Evolutionary conservation across 805 yeast genomes (phyloP).

Genomic region (Jamesozyma lodderae): DNA sequence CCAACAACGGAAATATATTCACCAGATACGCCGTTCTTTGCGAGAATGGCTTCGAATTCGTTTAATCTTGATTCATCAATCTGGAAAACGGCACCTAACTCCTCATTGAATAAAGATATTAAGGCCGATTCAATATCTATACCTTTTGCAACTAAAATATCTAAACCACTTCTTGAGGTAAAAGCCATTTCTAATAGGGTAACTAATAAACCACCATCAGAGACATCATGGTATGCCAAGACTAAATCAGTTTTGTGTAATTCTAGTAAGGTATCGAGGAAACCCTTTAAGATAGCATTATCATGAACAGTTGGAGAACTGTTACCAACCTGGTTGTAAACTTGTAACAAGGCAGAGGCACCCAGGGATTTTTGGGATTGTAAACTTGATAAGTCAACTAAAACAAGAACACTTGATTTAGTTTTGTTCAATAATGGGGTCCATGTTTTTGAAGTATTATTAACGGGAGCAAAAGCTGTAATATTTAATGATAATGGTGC

Average conservation of each 20-base stretch:
- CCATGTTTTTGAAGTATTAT: slow-evolving; percentile 84
- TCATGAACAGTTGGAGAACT: slow-evolving; percentile 76
- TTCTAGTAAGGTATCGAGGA: slow-evolving; percentile 58
- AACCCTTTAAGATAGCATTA: slow-evolving; percentile 50
- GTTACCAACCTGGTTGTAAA: slow-evolving; percentile 79
- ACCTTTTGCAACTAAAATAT: no score
- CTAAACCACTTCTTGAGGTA: slow-evolving; percentile 83
- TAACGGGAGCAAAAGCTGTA: slow-evolving; percentile 87
- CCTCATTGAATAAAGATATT: slow-evolving; percentile 75
- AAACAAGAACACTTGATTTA: slow-evolving; percentile 55
- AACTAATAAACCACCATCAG: slow-evolving; percentile 91
- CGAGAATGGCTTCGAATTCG: slow-evolving; percentile 47
- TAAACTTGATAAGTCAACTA: slow-evolving; percentile 67
- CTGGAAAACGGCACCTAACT: slow-evolving; percentile 95
- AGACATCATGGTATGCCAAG: slow-evolving; percentile 86
- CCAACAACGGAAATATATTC: slow-evolving; percentile 57
- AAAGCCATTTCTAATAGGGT: slow-evolving; percentile 93
- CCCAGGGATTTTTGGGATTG: slow-evolving; percentile 56
- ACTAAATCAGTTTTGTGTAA: slow-evolving; percentile 60
- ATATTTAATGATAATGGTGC: slow-evolving; percentile 89
- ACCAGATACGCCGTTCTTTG: slow-evolving; percentile 48
- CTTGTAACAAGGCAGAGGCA: slow-evolving; percentile 93
- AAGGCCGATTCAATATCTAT: slow-evolving; percentile 32
- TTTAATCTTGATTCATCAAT: slow-evolving; percentile 45
- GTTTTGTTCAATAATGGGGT: slow-evolving; percentile 64